Evolutionary conservation across 177 flowering plant species (phyloP).

Genomic region (Vitis hybrid): DNA sequence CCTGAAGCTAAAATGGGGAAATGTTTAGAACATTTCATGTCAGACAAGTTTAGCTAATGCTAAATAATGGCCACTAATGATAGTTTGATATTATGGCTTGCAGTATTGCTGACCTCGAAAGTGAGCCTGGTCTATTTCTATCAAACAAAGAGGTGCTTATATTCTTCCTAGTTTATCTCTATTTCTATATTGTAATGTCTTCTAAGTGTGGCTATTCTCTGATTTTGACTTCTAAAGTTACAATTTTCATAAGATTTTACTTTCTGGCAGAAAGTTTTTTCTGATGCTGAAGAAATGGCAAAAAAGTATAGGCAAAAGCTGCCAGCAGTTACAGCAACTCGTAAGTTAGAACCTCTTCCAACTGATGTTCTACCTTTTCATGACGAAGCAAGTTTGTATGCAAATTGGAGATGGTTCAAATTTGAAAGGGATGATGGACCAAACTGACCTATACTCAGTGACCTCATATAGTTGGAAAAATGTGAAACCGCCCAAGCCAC

Average conservation of each 20-base stretch:
- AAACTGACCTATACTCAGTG: slow-evolving; percentile 10
- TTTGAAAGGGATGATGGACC: slow-evolving; percentile 43
- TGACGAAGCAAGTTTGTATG: slow-evolving; percentile 56
- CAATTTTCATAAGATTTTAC: too few relatives aligned
- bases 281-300: slow-evolving; percentile 89
- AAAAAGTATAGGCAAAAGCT: slow-evolving; percentile 68
- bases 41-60: background rate
- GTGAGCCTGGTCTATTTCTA: slow-evolving; percentile 86
- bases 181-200: background rate
- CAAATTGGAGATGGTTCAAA: slow-evolving; percentile 94
- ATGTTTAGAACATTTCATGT: too few relatives aligned
- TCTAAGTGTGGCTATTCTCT: too few relatives aligned
- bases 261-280: slow-evolving; percentile 62
- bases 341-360: slow-evolving; percentile 36
- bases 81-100: slow-evolving; percentile 18
- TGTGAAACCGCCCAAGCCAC: background rate
- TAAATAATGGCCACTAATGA: background rate
- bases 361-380: slow-evolving; percentile 45
- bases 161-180: slow-evolving; percentile 3
- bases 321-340: slow-evolving; percentile 28
- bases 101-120: slow-evolving; percentile 78
- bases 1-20: too few relatives aligned
- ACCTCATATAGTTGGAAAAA: background rate
- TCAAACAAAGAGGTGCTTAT: slow-evolving; percentile 75
- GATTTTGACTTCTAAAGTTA: too few relatives aligned